Conservation (phyloP, 1,139 yeast genomes). For the Candida dubliniensis region DNA sequence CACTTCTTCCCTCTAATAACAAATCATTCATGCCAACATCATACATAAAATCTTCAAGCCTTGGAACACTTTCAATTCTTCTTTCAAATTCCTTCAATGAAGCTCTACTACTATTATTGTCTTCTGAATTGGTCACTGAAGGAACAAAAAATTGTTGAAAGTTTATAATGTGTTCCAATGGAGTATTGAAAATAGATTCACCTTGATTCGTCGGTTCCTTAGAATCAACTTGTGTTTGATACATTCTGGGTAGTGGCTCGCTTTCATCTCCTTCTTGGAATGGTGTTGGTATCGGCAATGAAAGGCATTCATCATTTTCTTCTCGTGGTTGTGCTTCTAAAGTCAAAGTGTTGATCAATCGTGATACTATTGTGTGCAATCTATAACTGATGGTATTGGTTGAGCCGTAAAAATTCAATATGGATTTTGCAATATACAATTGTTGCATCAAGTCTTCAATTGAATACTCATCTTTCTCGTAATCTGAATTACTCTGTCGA, state of each 20-base stretch:
- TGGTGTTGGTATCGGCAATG: conserved; percentile 4
- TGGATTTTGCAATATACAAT: conserved; percentile 13
- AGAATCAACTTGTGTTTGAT: neutral
- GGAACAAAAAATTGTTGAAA: conserved; percentile 24
- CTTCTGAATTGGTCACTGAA: conserved; percentile 10
- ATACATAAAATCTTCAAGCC: conserved; percentile 20
- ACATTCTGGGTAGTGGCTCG: neutral
- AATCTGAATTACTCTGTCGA: conserved; percentile 10
- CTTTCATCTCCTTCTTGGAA: conserved; percentile 2
- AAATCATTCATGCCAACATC: conserved; percentile 23
- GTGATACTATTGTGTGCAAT: conserved; percentile 11
- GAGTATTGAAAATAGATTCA: neutral
- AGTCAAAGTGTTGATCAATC: conserved; percentile 14
- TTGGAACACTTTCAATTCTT: conserved; percentile 7
- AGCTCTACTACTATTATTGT: neutral
- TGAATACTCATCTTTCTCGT: conserved; percentile 11
- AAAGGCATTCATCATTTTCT: conserved; percentile 7
- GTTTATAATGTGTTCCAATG: conserved; percentile 19
- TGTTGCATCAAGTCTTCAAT: conserved; percentile 10
- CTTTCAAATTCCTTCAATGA: neutral
- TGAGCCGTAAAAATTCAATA: conserved; percentile 14
- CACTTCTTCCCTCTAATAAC: conserved; percentile 18
- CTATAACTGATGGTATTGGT: conserved; percentile 12
- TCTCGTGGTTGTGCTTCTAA: conserved; percentile 8
- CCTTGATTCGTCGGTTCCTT: neutral